phyloP scores from a whole-genome alignment of 1,284 basidiomycete species.

The Cronartium quercuum region DNA sequence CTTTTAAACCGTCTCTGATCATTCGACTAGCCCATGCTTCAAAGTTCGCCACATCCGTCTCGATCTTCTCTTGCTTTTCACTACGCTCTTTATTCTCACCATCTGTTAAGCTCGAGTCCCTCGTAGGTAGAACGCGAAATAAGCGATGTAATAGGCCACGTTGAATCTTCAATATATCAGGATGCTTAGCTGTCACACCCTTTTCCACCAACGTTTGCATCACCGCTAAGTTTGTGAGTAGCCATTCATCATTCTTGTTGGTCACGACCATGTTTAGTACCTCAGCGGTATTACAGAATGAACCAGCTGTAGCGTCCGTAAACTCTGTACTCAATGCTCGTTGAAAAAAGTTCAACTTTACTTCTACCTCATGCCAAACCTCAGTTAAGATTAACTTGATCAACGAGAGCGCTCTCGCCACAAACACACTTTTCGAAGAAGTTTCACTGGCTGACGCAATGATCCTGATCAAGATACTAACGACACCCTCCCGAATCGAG shows the following conservation, averaged over 20 bases:
- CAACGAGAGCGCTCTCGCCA: slow-evolving; percentile 71
- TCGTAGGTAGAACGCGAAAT: slow-evolving; percentile 66
- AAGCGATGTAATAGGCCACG: slow-evolving; percentile 80
- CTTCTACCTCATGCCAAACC: slow-evolving; percentile 87
- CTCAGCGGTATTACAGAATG: slow-evolving; percentile 76
- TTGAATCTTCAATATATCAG: slow-evolving; percentile 49
- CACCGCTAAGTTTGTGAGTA: slow-evolving; percentile 64
- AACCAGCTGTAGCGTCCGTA: slow-evolving; percentile 61
- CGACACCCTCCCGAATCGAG: slow-evolving; percentile 75
- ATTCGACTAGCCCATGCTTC: slow-evolving; percentile 68
- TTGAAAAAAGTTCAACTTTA: slow-evolving; percentile 83
- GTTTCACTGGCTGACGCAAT: slow-evolving; percentile 68
- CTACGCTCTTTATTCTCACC: slow-evolving; percentile 40
- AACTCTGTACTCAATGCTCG: slow-evolving; percentile 68
- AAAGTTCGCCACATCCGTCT: slow-evolving; percentile 67
- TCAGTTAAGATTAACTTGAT: slow-evolving; percentile 73
- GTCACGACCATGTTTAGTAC: slow-evolving; percentile 79
- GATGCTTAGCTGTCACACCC: slow-evolving; percentile 57
- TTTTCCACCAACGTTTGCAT: slow-evolving; percentile 85
- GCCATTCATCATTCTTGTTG: slow-evolving; percentile 81
- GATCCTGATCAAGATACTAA: slow-evolving; percentile 87
- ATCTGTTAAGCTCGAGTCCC: slow-evolving; percentile 41
- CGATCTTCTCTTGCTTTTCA: slow-evolving; percentile 61
- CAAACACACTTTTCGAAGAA: slow-evolving; percentile 59
- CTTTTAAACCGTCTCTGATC: slow-evolving; percentile 68